Conservation (phyloP, 2,329 filamentous ascomycete genomes). For the Phyllosticta paracitricarpa region DNA sequence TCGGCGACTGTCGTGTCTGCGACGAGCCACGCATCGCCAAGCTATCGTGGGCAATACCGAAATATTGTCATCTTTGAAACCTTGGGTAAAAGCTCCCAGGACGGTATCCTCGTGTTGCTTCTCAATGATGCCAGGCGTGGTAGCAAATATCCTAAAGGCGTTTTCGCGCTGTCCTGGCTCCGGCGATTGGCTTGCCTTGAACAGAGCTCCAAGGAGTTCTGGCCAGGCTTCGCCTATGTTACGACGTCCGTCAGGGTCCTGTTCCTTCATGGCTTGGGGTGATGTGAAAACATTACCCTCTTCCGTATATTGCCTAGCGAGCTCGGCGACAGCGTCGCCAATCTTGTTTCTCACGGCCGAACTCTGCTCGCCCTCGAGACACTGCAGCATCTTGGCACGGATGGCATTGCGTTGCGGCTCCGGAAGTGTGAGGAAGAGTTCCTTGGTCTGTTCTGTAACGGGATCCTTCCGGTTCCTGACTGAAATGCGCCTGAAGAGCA, state of each 20-base stretch:
- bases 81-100: constrained; percentile 75
- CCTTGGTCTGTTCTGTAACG: constrained; percentile 58
- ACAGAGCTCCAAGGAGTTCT: constrained; percentile 75
- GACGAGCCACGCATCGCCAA: neutral
- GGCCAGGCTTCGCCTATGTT: constrained; percentile 70
- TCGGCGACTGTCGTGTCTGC: neutral
- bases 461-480: constrained; percentile 74
- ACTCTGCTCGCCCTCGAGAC: constrained; percentile 61
- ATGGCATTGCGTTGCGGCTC: constrained; percentile 67
- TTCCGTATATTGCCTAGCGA: constrained; percentile 90
- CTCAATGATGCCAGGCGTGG: constrained; percentile 91
- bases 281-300: constrained; percentile 52
- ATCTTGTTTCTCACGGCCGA: constrained; percentile 83
- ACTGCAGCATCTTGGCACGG: constrained; percentile 71
- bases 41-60: constrained; percentile 44
- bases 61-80: constrained; percentile 82
- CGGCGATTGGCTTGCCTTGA: constrained; percentile 78
- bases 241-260: constrained; percentile 5
- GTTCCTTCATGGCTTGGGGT: constrained; percentile 1
- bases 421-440: constrained; percentile 75
- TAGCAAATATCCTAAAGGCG: constrained; percentile 89
- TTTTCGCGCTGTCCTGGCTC: constrained; percentile 81
- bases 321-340: constrained; percentile 91
- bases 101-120: constrained; percentile 92
- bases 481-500: constrained; percentile 88